Evolutionary conservation across 129 eudicot species (phyloP).

Genomic region (Ambrosia artemisiifolia): DNA sequence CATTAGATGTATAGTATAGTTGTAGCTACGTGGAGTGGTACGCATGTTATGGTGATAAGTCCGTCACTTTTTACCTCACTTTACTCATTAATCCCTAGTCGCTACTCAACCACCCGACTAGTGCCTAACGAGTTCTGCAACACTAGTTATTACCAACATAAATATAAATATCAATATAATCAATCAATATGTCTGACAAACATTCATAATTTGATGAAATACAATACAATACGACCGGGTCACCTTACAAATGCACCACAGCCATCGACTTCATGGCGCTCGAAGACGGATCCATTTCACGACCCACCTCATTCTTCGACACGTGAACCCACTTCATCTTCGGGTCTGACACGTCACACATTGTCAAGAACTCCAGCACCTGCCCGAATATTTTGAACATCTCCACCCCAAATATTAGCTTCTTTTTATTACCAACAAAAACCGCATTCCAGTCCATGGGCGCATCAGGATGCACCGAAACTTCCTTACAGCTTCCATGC

Average conservation of each 20-base stretch:
- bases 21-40: no score
- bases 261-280: conserved; percentile 72
- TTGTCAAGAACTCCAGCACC: conserved; percentile 79
- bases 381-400: conserved; percentile 97
- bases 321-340: conserved; percentile 61
- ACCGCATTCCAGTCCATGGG: conserved; percentile 97
- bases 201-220: no score
- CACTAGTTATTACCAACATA: no score
- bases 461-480: conserved; percentile 79
- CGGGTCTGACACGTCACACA: conserved; percentile 47
- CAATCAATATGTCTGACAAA: no score
- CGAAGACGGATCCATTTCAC: conserved; percentile 68
- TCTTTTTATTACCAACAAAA: conserved; percentile 59
- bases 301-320: conserved; percentile 70
- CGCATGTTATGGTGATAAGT: no score
- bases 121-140: no score
- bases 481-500: conserved; percentile 48
- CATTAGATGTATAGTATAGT: no score
- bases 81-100: no score
- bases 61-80: no score
- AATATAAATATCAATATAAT: no score
- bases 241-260: conserved; percentile 59
- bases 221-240: neutral
- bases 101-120: no score
- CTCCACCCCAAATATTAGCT: conserved; percentile 71